Evolutionary conservation across 305 asterid species (phyloP).

Genomic region (Solanum chacoense): DNA sequence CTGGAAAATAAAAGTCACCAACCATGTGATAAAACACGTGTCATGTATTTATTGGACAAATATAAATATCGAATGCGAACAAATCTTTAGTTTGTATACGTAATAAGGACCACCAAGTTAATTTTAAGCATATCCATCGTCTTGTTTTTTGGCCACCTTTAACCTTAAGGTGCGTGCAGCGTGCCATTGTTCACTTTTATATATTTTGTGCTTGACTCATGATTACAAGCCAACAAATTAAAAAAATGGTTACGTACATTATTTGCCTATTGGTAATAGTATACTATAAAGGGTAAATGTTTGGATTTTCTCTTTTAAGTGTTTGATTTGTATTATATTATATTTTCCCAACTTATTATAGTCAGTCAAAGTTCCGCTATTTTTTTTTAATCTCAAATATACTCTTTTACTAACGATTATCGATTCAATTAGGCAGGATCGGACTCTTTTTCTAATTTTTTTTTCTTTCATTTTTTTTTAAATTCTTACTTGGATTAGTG

Average conservation of each 20-base stretch:
- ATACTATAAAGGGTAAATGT: neutral
- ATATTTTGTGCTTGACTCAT: neutral
- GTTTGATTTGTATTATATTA: neutral
- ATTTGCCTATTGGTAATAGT: neutral
- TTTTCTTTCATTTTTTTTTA: no score
- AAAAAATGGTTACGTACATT: neutral
- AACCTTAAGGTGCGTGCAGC: neutral
- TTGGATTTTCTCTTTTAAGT: neutral
- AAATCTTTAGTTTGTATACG: neutral
- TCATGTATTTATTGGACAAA: neutral
- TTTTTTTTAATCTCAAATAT: neutral
- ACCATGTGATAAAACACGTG: neutral
- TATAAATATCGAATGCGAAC: neutral
- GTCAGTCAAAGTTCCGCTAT: neutral
- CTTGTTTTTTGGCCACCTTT: neutral
- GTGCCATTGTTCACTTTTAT: neutral
- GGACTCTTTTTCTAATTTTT: no score
- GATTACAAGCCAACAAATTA: neutral
- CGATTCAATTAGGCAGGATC: neutral
- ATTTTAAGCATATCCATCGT: neutral
- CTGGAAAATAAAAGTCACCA: neutral
- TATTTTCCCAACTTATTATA: neutral
- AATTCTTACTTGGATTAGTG: neutral
- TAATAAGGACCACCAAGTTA: constrained; percentile 30
- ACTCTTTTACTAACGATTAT: neutral